These are phyloP conservation scores for Boletus eberwhitei DNA, from an alignment of 768 basidiomycete genomes.

Conservation along the genomic window DNA sequence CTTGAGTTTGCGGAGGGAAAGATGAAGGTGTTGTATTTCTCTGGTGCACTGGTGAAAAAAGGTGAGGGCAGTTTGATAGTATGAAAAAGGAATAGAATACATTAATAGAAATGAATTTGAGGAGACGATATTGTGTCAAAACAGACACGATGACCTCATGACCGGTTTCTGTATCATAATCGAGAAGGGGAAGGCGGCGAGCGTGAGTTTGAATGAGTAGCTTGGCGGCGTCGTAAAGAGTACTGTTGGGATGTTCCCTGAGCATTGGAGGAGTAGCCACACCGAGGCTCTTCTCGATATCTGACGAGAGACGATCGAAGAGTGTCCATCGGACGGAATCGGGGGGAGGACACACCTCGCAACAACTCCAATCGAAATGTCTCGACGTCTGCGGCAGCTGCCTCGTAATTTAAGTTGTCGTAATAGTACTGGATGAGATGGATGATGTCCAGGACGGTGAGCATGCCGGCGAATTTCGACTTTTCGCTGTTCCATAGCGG, in stretches of 20 bases:
- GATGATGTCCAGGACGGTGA: conserved; percentile 98
- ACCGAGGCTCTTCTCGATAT: conserved; percentile 88
- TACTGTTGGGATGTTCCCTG: conserved; percentile 81
- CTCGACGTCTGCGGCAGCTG: conserved; percentile 88
- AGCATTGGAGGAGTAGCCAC: conserved; percentile 91
- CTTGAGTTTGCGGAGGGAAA: conserved; percentile 78
- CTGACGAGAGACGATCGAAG: conserved; percentile 39
- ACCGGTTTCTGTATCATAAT: conserved; percentile 88
- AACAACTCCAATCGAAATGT: conserved; percentile 85
- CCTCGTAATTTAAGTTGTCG: conserved; percentile 74
- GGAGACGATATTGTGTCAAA: conserved; percentile 93
- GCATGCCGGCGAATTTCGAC: conserved; percentile 95
- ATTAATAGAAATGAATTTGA: conserved; percentile 98
- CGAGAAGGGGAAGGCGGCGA: conserved; percentile 88
- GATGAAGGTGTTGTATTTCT: conserved; percentile 78
- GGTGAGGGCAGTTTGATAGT: conserved; percentile 6
- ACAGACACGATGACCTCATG: conserved; percentile 96
- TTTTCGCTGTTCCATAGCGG: conserved; percentile 97
- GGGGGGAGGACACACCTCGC: conserved; percentile 57
- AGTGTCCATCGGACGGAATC: conserved; percentile 7
- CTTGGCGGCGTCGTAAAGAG: conserved; percentile 87
- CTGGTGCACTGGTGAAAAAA: conserved; percentile 62
- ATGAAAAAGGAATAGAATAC: conserved; percentile 43
- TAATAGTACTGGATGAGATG: conserved; percentile 99
- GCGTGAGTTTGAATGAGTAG: conserved; percentile 94